Evolutionary conservation across 2,329 filamentous ascomycete species (phyloP), one percentile per base, ranked within the genome.

Genomic region (Colletotrichum sidae): DNA sequence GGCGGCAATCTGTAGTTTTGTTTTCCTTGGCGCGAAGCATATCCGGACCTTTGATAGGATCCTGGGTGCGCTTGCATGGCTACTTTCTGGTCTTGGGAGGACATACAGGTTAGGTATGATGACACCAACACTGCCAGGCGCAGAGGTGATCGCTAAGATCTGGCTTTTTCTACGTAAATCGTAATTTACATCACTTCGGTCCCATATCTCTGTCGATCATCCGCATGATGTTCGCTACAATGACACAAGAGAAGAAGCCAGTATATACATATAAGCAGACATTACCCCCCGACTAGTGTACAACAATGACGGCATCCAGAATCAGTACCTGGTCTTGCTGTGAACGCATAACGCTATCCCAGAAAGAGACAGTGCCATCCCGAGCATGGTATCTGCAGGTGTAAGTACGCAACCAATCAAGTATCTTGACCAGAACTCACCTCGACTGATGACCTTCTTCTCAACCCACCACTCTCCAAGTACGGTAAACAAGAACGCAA

Each of bases 401-500:
- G 17, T 70, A 68, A 17, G 4, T 59, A 13, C 17, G 50, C n/a
- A 25, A 41, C 63, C 47, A 46, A 39, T 63, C 37, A 55, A 1
- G 34, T 8, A 8, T 33, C 8, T 33, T 15, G 38, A 54, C 39
- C 13, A 13, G 25, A 25, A 79, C 86, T 73, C 80, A 94, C 92
- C 88, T 83, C 88, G 86, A 70, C 90, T 92, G 67, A 98, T 97
- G 2, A 94, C 91, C 77, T 97, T 98, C 67, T 89, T 89, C 72
- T 97, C 95, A 1, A 95, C 93, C 83, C 91, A 96, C 94, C 94
- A 98, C 72, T 98, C 95, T 1, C 94, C 95, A 11, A 97, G 74
- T 2, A 97, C 94, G 0, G 95, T 98, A 74, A 97, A 98, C n/a
- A 98, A 79, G 71, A 98, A 98, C 0, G 95, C 95, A 73, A 97